Base-by-base conservation (phyloP, 2,329 filamentous ascomycete genomes). In the Tolypocladium inflatum region DNA sequence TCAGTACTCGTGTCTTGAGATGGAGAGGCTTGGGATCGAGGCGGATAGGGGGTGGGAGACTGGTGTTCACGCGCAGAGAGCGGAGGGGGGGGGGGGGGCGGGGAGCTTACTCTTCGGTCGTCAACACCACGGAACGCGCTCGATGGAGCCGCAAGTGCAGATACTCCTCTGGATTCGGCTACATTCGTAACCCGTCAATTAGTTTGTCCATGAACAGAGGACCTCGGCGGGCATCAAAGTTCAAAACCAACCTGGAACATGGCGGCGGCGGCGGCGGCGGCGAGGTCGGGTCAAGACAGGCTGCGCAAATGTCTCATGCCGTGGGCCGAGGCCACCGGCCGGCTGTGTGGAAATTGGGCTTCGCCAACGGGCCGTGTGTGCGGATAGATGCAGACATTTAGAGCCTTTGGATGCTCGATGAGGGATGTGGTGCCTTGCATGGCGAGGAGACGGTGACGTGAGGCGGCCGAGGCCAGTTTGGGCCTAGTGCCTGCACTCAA, bases 71-170 rank as follows among this genome's bases (percentile, higher is more conserved):
- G n/a, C n/a, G n/a, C n/a, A n/a, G n/a, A n/a, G n/a, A n/a, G n/a
- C n/a, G n/a, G n/a, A n/a, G 7, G 11, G 48, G 30, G 37, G 26
- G 53, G 26, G 38, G 38, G 4, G 38, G 54, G 48, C 33, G 41
- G n/a, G 35, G 74, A 19, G 48, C 79, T 74, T 70, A 83, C 80
- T 97, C 93, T 65, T 88, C 81, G 30, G 85, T 79, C 4, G 91
- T 95, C 60, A 97, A 80, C 30, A 94, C 79, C 38, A 96, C 88
- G 30, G 89, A 92, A 61, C 89, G 85, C 51, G 92, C 91, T 57
- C 91, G 86, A 74, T 96, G 92, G 62, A 89, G 79, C 61, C 91
- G 89, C 55, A 96, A 80, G 62, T 84, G 89, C 70, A 95, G 89
- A 62, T 83, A 82, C 70, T 91, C 86, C 70, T 86, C 83, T 45